Conservation (phyloP, 805 yeast genomes). For the Schwanniomyces vanrijiae region DNA sequence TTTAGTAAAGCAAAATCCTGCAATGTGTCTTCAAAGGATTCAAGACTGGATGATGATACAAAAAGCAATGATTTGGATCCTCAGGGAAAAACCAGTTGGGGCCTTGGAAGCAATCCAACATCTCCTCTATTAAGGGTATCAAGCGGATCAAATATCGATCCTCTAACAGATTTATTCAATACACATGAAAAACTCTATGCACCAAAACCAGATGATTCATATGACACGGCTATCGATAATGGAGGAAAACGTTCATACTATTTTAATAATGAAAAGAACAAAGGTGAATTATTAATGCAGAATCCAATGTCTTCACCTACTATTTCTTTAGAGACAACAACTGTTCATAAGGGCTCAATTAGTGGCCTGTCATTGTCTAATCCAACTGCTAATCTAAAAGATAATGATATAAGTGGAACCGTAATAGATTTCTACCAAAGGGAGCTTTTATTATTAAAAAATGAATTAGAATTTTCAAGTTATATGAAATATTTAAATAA, state of each 20-base stretch:
- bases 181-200: slow-evolving; percentile 35
- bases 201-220: slow-evolving; percentile 1
- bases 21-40: neutral
- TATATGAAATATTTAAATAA: slow-evolving; percentile 51
- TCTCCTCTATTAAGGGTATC: neutral
- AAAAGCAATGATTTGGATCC: neutral
- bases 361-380: neutral
- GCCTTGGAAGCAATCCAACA: neutral
- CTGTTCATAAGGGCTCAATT: slow-evolving; percentile 14
- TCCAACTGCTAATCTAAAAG: neutral
- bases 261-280: slow-evolving; percentile 12
- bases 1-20: slow-evolving; percentile 9
- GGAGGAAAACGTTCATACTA: slow-evolving; percentile 3
- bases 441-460: slow-evolving; percentile 54
- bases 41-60: neutral
- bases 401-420: slow-evolving; percentile 11
- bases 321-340: slow-evolving; percentile 20
- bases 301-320: slow-evolving; percentile 20
- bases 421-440: slow-evolving; percentile 51
- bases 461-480: slow-evolving; percentile 61
- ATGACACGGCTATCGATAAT: slow-evolving; percentile 1
- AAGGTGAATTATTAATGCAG: slow-evolving; percentile 10
- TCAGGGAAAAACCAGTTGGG: neutral
- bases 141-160: slow-evolving; percentile 8
- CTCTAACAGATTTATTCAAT: slow-evolving; percentile 23